Conservation (phyloP, 106 monocot genomes). For the Iris macrosiphon region DNA sequence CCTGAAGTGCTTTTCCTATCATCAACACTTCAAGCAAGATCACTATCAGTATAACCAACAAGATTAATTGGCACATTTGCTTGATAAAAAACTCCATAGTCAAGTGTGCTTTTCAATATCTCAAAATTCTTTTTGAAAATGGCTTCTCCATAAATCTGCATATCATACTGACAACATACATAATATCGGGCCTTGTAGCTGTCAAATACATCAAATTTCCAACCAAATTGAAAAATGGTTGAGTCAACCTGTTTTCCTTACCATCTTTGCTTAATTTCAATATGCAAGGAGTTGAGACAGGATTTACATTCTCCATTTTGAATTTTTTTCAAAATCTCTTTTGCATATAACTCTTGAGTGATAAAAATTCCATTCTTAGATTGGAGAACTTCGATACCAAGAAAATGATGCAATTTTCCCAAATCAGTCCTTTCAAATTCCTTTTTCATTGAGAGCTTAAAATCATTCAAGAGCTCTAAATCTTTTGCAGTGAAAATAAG, state of each 20-base stretch:
- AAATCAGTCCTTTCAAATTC: slow-evolving; percentile 3
- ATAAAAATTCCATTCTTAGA: slow-evolving; percentile 4
- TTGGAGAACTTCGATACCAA: slow-evolving; percentile 6
- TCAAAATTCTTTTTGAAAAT: slow-evolving; percentile 4
- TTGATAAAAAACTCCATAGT: neutral
- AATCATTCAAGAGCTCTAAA: neutral
- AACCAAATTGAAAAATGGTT: neutral
- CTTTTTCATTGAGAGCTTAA: slow-evolving; percentile 4
- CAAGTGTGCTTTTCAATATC: neutral
- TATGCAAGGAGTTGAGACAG: too few species aligned
- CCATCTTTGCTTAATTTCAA: slow-evolving; percentile 11
- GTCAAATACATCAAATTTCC: slow-evolving; percentile 7
- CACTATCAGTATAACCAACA: slow-evolving; percentile 10
- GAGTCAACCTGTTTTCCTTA: slow-evolving; percentile 1
- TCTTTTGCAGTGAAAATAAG: neutral
- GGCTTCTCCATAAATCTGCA: slow-evolving; percentile 2
- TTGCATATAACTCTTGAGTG: neutral
- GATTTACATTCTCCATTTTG: neutral
- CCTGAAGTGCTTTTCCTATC: neutral
- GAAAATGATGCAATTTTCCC: slow-evolving; percentile 5
- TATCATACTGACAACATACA: neutral
- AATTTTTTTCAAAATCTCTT: slow-evolving; percentile 3
- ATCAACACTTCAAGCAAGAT: slow-evolving; percentile 1
- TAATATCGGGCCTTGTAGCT: slow-evolving; percentile 1
- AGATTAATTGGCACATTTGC: slow-evolving; percentile 3